These are phyloP conservation scores for Ulota crispa DNA, from an alignment of 225 moss, liverwort and hornwort species.

Conservation along the genomic window DNA sequence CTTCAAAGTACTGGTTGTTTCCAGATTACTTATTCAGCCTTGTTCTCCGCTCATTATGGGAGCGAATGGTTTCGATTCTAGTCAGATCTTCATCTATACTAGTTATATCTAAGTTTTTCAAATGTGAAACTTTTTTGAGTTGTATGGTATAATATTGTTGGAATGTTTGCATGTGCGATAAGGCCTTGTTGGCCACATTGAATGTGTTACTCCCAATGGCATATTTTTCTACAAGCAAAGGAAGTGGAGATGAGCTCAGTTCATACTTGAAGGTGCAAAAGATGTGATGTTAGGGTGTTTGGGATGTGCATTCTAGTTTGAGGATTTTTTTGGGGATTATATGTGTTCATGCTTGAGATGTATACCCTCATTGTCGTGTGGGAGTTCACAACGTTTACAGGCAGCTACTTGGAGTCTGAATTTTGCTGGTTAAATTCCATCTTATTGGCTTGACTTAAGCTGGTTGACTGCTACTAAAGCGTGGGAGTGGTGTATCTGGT, in stretches of 20 bases:
- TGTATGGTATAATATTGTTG: slow-evolving; percentile 1
- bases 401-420: not conserved
- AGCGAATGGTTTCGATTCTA: slow-evolving; percentile 5
- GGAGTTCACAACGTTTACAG: not conserved
- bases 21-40: not conserved
- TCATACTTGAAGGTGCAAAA: slow-evolving; percentile 75
- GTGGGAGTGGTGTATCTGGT: slow-evolving; percentile 20
- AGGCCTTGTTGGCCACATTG: slow-evolving; percentile 79
- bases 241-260: slow-evolving; percentile 76
- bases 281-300: slow-evolving; percentile 1
- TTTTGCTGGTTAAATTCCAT: slow-evolving; percentile 15
- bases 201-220: slow-evolving; percentile 85
- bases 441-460: slow-evolving; percentile 25
- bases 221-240: slow-evolving; percentile 75
- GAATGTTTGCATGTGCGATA: slow-evolving; percentile 23
- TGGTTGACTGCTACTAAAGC: slow-evolving; percentile 19
- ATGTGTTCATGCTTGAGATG: slow-evolving; percentile 14
- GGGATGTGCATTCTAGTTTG: slow-evolving; percentile 15
- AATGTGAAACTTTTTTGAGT: not conserved
- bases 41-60: not conserved
- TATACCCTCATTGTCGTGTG: slow-evolving; percentile 10
- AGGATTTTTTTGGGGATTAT: not conserved
- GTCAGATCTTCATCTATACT: slow-evolving; percentile 12
- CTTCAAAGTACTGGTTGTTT: not conserved
- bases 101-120: not conserved